phyloP scores from a whole-genome alignment of 2,329 filamentous ascomycete genomes.

The Xylariaceae sp. region DNA sequence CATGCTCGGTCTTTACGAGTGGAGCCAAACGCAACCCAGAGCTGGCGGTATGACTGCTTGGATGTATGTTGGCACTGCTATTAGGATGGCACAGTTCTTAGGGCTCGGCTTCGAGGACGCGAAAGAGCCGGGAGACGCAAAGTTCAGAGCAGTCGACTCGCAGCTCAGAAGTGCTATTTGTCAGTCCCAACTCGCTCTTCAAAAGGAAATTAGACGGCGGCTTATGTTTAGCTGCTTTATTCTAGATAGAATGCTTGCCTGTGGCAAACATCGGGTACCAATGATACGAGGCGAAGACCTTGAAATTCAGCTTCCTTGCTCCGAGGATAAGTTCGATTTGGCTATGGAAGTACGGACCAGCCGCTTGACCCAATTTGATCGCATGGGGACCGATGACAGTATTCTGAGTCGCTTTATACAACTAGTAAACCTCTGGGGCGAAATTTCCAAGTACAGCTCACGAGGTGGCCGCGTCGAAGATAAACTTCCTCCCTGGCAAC shows the following conservation, averaged over 20 bases:
- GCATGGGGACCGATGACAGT: slow-evolving; percentile 40
- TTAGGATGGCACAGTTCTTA: slow-evolving; percentile 59
- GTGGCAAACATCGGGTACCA: slow-evolving; percentile 57
- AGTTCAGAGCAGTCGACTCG: slow-evolving; percentile 17
- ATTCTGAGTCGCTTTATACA: slow-evolving; percentile 51
- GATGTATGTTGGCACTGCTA: slow-evolving; percentile 62
- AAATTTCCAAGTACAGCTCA: slow-evolving; percentile 55
- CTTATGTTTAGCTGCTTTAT: slow-evolving; percentile 75
- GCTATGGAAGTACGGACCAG: slow-evolving; percentile 54
- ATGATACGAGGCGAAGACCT: slow-evolving; percentile 58
- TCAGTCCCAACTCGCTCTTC: slow-evolving; percentile 42
- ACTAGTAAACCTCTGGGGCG: slow-evolving; percentile 56
- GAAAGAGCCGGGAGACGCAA: slow-evolving; percentile 29
- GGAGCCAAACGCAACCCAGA: slow-evolving; percentile 55
- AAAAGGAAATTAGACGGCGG: slow-evolving; percentile 61
- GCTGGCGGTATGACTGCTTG: slow-evolving; percentile 57
- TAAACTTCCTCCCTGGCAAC: slow-evolving; percentile 55
- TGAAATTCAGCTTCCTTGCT: slow-evolving; percentile 63
- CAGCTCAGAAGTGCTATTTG: slow-evolving; percentile 21
- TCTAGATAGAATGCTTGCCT: slow-evolving; percentile 64
- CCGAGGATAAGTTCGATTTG: slow-evolving; percentile 61
- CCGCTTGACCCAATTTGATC: slow-evolving; percentile 37
- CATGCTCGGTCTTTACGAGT: slow-evolving; percentile 69
- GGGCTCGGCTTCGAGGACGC: slow-evolving; percentile 55
- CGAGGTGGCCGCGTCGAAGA: slow-evolving; percentile 50